Percentiles rank a stretch among this genome's conserved stretches.
Conservation (phyloP, 495 filamentous ascomycete species). For the Alectoria sarmentosa region DNA sequence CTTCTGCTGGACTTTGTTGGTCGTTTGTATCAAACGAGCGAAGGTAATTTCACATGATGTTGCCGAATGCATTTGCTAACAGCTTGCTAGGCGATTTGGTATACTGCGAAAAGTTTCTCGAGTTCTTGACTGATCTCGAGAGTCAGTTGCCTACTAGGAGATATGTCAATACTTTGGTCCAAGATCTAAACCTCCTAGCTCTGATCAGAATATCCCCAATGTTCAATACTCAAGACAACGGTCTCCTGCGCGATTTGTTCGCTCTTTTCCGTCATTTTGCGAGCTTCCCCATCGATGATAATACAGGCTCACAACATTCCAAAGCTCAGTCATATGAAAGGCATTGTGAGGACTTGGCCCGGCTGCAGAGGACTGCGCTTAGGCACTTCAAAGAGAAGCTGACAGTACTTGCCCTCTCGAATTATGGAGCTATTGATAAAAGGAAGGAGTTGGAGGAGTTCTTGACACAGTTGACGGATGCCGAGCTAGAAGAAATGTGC, state of each 20-base stretch:
- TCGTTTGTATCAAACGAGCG: conserved; percentile 54
- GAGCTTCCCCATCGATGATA: conserved; percentile 86
- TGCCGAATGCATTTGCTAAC: not conserved
- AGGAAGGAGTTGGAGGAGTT: conserved; percentile 72
- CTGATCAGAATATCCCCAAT: conserved; percentile 73
- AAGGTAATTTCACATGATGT: conserved; percentile 25
- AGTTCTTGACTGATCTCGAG: conserved; percentile 82
- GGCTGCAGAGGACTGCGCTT: conserved; percentile 72
- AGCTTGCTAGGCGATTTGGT: conserved; percentile 52
- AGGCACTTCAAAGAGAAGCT: conserved; percentile 86
- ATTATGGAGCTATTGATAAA: conserved; percentile 81
- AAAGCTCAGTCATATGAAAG: conserved; percentile 66
- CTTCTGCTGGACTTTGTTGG: conserved; percentile 77
- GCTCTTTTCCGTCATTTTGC: conserved; percentile 75
- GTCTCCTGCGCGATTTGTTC: conserved; percentile 74
- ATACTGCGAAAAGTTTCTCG: conserved; percentile 90
- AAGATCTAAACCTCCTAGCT: conserved; percentile 82
- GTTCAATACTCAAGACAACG: conserved; percentile 66
- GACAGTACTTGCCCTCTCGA: conserved; percentile 82
- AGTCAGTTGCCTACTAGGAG: conserved; percentile 91
- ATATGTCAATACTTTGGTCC: conserved; percentile 87
- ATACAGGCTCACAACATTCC: conserved; percentile 69
- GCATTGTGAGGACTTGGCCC: conserved; percentile 69
- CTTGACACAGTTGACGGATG: conserved; percentile 61
- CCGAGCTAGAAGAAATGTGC: conserved; percentile 64